phyloP scores from a whole-genome alignment of 768 basidiomycete species.

The Calocera viscosa region DNA sequence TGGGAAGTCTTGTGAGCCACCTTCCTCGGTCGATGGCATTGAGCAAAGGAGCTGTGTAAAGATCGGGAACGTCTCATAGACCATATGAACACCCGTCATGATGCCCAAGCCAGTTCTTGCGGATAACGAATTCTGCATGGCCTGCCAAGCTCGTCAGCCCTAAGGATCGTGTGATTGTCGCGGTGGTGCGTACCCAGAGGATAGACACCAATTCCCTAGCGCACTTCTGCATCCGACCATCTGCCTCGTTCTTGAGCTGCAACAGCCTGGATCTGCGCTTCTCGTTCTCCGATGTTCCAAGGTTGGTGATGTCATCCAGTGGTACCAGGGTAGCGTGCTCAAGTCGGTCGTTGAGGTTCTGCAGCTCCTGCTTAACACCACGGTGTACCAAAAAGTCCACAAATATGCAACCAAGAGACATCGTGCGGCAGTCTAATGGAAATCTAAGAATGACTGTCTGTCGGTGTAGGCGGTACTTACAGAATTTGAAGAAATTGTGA shows the following conservation, averaged over 20 bases:
- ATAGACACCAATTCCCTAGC: neutral
- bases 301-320: neutral
- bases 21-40: neutral
- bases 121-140: conserved; percentile 1
- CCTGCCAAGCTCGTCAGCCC: neutral
- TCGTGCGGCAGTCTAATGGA: neutral
- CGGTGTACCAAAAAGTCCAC: neutral
- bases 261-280: neutral
- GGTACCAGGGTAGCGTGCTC: neutral
- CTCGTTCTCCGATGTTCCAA: neutral
- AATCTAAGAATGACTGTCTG: neutral
- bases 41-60: neutral
- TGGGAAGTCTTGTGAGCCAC: neutral
- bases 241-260: neutral
- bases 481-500: conserved; percentile 7
- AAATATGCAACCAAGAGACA: conserved; percentile 5
- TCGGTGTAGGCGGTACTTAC: neutral
- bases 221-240: neutral
- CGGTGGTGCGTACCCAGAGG: neutral
- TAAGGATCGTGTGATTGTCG: neutral
- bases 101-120: neutral
- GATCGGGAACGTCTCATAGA: neutral
- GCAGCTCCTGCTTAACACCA: neutral
- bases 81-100: conserved; percentile 3
- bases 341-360: neutral